Conservation (phyloP, 1,284 basidiomycete genomes). For the Rhodofomes roseus region DNA sequence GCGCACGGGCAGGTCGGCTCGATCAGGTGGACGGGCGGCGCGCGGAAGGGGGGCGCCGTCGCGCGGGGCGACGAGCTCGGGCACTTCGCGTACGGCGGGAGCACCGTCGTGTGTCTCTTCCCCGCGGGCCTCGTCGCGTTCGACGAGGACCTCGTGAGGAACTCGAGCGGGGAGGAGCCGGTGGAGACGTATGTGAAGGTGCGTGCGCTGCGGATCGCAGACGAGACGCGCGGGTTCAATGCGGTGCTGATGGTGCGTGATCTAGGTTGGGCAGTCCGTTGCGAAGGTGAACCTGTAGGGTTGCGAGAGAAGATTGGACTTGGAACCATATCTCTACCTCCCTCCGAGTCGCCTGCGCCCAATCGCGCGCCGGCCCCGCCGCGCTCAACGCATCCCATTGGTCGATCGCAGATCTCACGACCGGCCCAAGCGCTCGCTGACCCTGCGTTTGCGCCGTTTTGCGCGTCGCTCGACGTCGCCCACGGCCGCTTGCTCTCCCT, state of each 20-base stretch:
- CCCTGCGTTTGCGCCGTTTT: too few species aligned
- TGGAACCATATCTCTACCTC: too few species aligned
- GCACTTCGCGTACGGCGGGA: slow-evolving; percentile 68
- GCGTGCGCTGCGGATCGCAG: slow-evolving; percentile 14
- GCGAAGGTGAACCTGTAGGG: not conserved
- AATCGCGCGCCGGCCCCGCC: too few species aligned
- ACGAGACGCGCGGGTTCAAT: too few species aligned
- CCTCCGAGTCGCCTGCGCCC: too few species aligned
- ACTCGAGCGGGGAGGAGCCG: slow-evolving; percentile 42
- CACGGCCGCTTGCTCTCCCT: too few species aligned
- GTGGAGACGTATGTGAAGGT: slow-evolving; percentile 77
- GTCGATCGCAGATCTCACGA: too few species aligned
- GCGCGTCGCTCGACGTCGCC: too few species aligned
- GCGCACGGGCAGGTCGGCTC: slow-evolving; percentile 13
- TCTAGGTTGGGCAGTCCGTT: not conserved
- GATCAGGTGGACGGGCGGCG: slow-evolving; percentile 27
- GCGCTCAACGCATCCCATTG: too few species aligned
- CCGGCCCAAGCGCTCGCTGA: too few species aligned
- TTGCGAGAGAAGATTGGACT: not conserved
- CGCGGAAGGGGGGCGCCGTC: slow-evolving; percentile 31
- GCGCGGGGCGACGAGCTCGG: slow-evolving; percentile 57
- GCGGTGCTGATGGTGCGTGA: not conserved
- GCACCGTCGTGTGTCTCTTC: slow-evolving; percentile 66
- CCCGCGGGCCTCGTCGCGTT: slow-evolving; percentile 55
- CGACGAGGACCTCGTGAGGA: slow-evolving; percentile 64